Base-by-base conservation (phyloP, 2,329 filamentous ascomycete genomes). In the Furcasterigmium sp. region DNA sequence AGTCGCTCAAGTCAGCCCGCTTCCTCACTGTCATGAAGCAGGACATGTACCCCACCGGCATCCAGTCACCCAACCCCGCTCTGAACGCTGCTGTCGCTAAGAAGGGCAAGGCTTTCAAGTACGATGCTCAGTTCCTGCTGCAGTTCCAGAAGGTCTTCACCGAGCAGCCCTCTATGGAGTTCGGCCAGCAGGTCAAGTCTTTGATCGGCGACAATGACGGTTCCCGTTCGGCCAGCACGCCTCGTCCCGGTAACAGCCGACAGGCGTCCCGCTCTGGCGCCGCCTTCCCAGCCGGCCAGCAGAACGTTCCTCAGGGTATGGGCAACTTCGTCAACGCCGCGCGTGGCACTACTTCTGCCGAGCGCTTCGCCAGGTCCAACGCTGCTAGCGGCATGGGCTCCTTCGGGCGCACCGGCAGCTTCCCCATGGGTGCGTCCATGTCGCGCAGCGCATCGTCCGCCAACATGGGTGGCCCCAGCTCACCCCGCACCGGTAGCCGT, bases 71-170 rank as follows among this genome's bases (percentile, higher is more conserved):
- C 8, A 97, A 96, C 67, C 89, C 91, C 10, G 87, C 91, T 3
- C 70, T 96, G 51, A 98, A 97, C 64, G 73, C 78, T 32, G 85
- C 85, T 14, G 85, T 88, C 21, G 75, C 80, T 26, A 87, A 85
- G 64, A 91, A 91, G 70, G 82, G 81, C 47, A 85, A 82, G 63
- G 84, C 82, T 34, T 95, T 94, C 73, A 91, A 94, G 64, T 98
- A 98, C 65, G 90, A 97, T 68, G 87, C 91, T 57, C 84, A 85
- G 56, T 98, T 98, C 74, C 72, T 98, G 68, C 76, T 98, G 23
- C 93, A 98, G 61, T 98, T 98, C 76, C 88, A 96, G 69, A 80
- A 80, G 55, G 89, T 95, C 17, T 98, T 96, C 70, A 94, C 89
- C 50, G 93, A 98, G 73, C 94, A 96, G 69, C 93, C 93, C 13